Conservation (phyloP, 306 rosid genomes). For the Quercus alba region DNA sequence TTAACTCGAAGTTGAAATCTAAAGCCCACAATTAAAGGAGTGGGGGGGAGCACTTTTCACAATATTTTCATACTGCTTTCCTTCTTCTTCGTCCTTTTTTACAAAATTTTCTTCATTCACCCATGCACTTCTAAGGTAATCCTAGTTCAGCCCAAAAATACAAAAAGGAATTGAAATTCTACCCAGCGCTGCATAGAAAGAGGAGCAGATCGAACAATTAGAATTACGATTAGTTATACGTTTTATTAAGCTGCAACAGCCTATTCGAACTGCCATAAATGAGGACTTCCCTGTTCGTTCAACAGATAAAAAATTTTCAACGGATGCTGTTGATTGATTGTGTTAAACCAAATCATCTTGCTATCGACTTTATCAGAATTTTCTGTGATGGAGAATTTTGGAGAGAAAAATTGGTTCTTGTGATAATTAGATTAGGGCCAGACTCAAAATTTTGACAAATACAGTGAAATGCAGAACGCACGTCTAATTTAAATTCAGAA, state of each 20-base stretch:
- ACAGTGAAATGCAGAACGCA: background rate
- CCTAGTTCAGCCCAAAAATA: background rate
- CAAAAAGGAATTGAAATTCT: background rate
- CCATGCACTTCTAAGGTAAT: too few species aligned
- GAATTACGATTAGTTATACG: too few species aligned
- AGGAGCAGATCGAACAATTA: background rate
- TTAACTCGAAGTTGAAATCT: background rate
- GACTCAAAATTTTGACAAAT: background rate
- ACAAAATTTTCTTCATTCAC: too few species aligned
- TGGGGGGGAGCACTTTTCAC: too few species aligned
- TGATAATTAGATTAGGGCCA: background rate
- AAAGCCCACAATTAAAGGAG: too few species aligned
- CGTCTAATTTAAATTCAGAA: background rate
- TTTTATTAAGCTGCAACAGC: background rate
- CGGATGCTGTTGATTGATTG: background rate
- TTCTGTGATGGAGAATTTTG: background rate
- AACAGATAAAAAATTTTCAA: background rate
- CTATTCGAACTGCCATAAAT: background rate
- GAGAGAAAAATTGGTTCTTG: background rate
- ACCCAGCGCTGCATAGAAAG: background rate
- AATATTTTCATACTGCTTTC: too few species aligned
- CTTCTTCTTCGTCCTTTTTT: too few species aligned
- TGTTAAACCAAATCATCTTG: background rate
- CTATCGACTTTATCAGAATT: background rate
- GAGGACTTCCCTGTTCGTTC: background rate